Conservation (phyloP, 164 flowering plant genomes). For the Liquidambar formosana region DNA sequence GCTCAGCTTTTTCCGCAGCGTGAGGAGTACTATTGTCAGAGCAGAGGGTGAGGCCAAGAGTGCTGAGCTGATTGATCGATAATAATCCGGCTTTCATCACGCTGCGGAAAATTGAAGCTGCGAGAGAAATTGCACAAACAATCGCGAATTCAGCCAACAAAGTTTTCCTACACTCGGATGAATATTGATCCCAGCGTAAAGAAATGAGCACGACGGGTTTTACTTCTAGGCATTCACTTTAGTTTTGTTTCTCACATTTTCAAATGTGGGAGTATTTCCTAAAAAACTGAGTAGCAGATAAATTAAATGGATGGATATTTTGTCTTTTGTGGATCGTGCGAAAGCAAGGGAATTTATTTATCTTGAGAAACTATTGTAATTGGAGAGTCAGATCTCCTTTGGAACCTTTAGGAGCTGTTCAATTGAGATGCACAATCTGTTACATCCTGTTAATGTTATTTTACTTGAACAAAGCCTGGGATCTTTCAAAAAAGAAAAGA, state of each 20-base stretch:
- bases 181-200: conserved; percentile 21
- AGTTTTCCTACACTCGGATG: conserved; percentile 42
- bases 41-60: conserved; percentile 77
- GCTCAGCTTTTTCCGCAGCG: too few species aligned
- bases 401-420: too few species aligned
- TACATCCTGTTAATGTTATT: too few species aligned
- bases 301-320: neutral
- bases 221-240: neutral
- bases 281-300: neutral
- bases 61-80: conserved; percentile 61
- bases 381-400: too few species aligned
- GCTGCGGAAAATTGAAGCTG: conserved; percentile 51
- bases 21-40: conserved; percentile 54
- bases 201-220: neutral
- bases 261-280: neutral
- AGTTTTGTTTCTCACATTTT: neutral
- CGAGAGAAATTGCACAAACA: conserved; percentile 48
- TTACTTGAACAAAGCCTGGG: too few species aligned
- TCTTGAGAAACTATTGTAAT: too few species aligned
- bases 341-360: neutral
- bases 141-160: conserved; percentile 40
- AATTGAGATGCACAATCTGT: too few species aligned
- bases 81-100: conserved; percentile 60
- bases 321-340: neutral
- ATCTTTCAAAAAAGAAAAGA: too few species aligned